These are phyloP conservation scores for Paecilomyces niveus DNA, from an alignment of 2,329 filamentous ascomycete species.

Conservation along the genomic window DNA sequence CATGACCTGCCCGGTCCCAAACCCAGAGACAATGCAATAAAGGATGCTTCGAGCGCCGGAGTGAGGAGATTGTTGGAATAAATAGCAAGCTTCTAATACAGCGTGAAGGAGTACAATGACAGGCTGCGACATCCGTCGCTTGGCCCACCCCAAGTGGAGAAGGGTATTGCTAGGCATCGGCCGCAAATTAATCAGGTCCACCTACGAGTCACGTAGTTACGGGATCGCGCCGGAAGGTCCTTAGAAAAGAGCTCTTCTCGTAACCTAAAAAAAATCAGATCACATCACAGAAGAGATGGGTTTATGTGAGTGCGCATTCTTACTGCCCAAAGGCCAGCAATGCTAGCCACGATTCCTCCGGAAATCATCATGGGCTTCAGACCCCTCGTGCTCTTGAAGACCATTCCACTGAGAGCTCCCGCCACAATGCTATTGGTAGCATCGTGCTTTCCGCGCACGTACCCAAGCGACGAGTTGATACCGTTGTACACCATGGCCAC, in stretches of 20 bases:
- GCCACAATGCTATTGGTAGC: constrained; percentile 80
- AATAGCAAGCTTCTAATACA: constrained; percentile 33
- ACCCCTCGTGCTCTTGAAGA: constrained; percentile 95
- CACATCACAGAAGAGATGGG: constrained; percentile 8
- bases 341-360: constrained; percentile 75
- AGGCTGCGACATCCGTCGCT: constrained; percentile 15
- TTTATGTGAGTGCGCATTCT: constrained; percentile 34
- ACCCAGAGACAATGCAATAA: constrained; percentile 35
- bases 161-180: constrained; percentile 14
- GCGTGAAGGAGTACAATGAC: constrained; percentile 17
- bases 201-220: constrained; percentile 9
- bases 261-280: constrained; percentile 32
- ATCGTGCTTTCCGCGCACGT: constrained; percentile 78
- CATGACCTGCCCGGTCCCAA: constrained; percentile 32
- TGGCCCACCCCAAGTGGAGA: constrained; percentile 18
- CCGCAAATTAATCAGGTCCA: constrained; percentile 7
- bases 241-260: constrained; percentile 46
- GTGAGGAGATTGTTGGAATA: constrained; percentile 32
- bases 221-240: constrained; percentile 8
- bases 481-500: constrained; percentile 96
- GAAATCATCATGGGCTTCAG: constrained; percentile 90
- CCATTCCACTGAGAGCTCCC: constrained; percentile 78
- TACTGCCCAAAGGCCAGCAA: constrained; percentile 89
- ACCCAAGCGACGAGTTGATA: constrained; percentile 76
- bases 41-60: constrained; percentile 37